phyloP scores from a whole-genome alignment of 495 filamentous ascomycete species.

The Aspergillus cavernicola region DNA sequence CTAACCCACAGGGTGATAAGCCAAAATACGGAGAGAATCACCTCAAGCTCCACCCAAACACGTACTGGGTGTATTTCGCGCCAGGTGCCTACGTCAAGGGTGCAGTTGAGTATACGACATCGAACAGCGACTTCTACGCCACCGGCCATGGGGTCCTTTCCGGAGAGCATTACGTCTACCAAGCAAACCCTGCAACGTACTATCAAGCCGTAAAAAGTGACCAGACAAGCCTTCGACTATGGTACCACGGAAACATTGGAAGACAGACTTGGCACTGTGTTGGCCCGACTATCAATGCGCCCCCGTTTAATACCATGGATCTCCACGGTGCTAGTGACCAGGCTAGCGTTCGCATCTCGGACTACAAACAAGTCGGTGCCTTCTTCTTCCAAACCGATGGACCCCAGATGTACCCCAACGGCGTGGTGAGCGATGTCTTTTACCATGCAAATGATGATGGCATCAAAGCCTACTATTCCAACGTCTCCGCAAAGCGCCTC shows the following conservation, averaged over 20 bases:
- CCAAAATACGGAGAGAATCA: constrained; percentile 14
- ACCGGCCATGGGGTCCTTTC: constrained; percentile 26
- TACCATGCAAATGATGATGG: neutral
- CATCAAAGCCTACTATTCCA: neutral
- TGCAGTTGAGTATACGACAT: constrained; percentile 20
- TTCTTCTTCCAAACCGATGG: neutral
- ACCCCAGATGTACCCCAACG: neutral
- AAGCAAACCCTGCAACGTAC: constrained; percentile 16
- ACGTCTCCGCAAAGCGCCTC: neutral
- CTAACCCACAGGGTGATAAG: neutral
- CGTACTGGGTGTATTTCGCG: constrained; percentile 25
- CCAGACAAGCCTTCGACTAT: constrained; percentile 17
- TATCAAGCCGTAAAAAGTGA: constrained; percentile 16
- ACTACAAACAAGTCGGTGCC: neutral
- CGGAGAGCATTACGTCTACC: constrained; percentile 29
- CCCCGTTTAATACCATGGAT: neutral
- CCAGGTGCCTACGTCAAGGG: constrained; percentile 32
- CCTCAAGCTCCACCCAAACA: constrained; percentile 12
- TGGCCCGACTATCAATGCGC: neutral
- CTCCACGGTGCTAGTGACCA: neutral
- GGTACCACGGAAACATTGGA: constrained; percentile 1
- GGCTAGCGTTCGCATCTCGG: neutral
- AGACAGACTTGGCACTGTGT: neutral
- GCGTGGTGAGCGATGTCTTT: neutral
- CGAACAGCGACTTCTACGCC: constrained; percentile 11